Conservation (phyloP, 441 rosid species). For the Gossypium lobatum region DNA sequence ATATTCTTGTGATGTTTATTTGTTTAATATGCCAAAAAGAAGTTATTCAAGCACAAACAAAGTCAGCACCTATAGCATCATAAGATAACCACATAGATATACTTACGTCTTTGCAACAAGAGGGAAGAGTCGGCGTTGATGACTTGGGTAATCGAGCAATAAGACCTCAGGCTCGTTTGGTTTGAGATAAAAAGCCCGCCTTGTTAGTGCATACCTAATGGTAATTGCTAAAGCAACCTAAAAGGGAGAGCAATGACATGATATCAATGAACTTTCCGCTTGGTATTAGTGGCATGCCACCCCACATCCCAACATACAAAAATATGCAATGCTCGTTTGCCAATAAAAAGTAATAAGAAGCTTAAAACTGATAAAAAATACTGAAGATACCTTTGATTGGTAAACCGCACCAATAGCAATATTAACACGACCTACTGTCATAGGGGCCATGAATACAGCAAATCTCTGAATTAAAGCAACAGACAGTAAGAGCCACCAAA, state of each 20-base stretch:
- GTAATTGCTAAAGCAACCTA: constrained; percentile 78
- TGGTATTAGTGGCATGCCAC: background rate
- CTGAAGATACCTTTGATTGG: constrained; percentile 51
- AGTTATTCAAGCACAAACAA: background rate
- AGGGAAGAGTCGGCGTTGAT: constrained; percentile 85
- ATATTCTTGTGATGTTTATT: background rate
- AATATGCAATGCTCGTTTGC: background rate
- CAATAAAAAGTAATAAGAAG: background rate
- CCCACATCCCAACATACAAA: background rate
- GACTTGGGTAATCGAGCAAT: constrained; percentile 89
- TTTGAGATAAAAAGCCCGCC: constrained; percentile 66
- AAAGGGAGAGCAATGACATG: constrained; percentile 7
- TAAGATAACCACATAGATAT: background rate
- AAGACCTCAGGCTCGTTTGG: constrained; percentile 78
- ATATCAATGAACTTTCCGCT: background rate
- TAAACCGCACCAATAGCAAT: constrained; percentile 66
- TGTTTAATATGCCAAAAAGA: background rate
- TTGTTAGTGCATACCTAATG: constrained; percentile 68
- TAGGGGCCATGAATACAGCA: constrained; percentile 88
- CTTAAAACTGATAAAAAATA: background rate
- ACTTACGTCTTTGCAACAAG: constrained; percentile 87
- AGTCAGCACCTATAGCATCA: background rate
- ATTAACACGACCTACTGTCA: constrained; percentile 83
- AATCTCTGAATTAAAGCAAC: constrained; percentile 52
- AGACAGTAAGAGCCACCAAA: background rate